Evolutionary conservation across 768 basidiomycete species (phyloP).

Genomic region (Tulasnella sp.): DNA sequence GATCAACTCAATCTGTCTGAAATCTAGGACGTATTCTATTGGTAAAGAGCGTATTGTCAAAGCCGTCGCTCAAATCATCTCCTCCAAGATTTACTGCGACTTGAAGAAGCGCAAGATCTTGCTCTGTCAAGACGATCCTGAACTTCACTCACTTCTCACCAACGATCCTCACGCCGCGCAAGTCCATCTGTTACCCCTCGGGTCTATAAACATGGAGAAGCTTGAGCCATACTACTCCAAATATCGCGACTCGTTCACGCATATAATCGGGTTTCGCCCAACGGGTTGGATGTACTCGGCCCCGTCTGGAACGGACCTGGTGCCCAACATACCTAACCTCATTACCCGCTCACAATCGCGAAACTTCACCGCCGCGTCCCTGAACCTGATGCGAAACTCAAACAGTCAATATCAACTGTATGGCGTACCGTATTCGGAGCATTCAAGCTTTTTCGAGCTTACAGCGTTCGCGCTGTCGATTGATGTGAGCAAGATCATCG

Average conservation of each 20-base stretch:
- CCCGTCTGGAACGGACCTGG: slow-evolving; percentile 48
- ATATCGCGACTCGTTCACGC: slow-evolving; percentile 58
- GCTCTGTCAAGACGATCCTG: slow-evolving; percentile 72
- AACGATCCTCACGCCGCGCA: slow-evolving; percentile 60
- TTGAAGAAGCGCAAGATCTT: slow-evolving; percentile 70
- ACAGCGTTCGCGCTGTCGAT: slow-evolving; percentile 90
- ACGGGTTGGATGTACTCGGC: slow-evolving; percentile 92
- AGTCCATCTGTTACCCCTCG: slow-evolving; percentile 79
- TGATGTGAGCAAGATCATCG: slow-evolving; percentile 80
- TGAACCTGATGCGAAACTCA: slow-evolving; percentile 61
- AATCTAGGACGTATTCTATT: slow-evolving; percentile 78
- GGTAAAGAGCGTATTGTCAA: slow-evolving; percentile 98
- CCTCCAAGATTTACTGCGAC: slow-evolving; percentile 83
- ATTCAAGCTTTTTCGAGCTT: slow-evolving; percentile 89
- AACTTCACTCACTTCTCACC: slow-evolving; percentile 68
- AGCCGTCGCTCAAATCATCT: slow-evolving; percentile 75
- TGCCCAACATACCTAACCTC: slow-evolving; percentile 55
- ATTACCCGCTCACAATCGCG: slow-evolving; percentile 54
- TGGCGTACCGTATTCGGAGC: slow-evolving; percentile 78
- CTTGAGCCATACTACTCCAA: slow-evolving; percentile 66
- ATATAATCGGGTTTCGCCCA: slow-evolving; percentile 74
- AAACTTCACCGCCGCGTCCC: slow-evolving; percentile 56
- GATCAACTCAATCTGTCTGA: background rate
- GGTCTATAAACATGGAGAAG: slow-evolving; percentile 60
- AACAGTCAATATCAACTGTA: slow-evolving; percentile 59